Conservation (phyloP, 2,329 filamentous ascomycete genomes). For the Tolypocladium amazonense region DNA sequence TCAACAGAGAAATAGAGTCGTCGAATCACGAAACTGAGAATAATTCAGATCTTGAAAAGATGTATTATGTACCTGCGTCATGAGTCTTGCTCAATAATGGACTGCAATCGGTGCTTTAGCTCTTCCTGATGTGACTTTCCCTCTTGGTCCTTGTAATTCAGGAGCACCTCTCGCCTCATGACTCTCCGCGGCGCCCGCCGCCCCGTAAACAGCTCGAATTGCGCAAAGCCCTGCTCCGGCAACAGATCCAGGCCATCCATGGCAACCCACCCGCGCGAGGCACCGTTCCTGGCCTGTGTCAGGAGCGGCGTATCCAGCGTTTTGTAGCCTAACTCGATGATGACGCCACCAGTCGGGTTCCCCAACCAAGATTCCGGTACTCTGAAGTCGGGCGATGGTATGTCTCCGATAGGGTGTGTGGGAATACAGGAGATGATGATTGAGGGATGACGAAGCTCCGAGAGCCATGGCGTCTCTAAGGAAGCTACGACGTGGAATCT, state of each 20-base stretch:
- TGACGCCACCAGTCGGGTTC: conserved; percentile 64
- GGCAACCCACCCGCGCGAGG: conserved; percentile 58
- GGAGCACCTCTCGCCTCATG: conserved; percentile 57
- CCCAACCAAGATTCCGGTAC: conserved; percentile 60
- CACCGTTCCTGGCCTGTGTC: conserved; percentile 50
- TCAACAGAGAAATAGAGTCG: not conserved
- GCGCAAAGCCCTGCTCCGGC: conserved; percentile 69
- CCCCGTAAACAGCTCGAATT: conserved; percentile 74
- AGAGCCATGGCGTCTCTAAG: conserved; percentile 53
- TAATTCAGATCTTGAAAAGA: conserved; percentile 1
- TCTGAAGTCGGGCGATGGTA: conserved; percentile 57
- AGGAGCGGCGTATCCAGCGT: conserved; percentile 62
- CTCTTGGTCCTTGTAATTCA: conserved; percentile 31
- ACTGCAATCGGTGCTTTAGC: conserved; percentile 21
- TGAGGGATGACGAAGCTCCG: conserved; percentile 51
- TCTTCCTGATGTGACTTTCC: conserved; percentile 27
- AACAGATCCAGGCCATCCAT: conserved; percentile 68
- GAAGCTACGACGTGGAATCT: conserved; percentile 48
- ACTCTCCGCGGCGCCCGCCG: conserved; percentile 38
- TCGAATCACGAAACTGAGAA: not conserved
- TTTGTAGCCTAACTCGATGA: conserved; percentile 66
- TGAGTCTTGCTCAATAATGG: conserved; percentile 14
- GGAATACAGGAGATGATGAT: conserved; percentile 71
- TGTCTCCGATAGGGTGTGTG: conserved; percentile 53
- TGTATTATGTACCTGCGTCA: not conserved